A percentile compares a stretch with the other conserved stretches of the same genome.
Evolutionary conservation across 352 stramenopile species (phyloP).

Genomic region (Phytophthora cactorum): DNA sequence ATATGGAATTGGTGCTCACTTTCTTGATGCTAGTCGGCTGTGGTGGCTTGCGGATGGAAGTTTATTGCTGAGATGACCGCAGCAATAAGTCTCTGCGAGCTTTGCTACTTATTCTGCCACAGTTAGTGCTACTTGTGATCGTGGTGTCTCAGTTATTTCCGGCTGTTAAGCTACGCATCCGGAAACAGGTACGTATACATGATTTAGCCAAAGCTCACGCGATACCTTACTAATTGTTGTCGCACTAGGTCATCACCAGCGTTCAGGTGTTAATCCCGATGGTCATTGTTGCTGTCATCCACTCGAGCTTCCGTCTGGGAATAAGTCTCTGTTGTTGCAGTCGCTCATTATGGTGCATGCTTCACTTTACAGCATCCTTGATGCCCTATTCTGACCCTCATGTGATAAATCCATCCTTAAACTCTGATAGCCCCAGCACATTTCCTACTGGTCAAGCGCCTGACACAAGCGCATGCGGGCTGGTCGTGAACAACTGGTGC

Average conservation of each 20-base stretch:
- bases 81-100: background rate
- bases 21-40: constrained; percentile 4
- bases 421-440: too few species aligned
- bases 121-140: constrained; percentile 15
- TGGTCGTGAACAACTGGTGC: constrained; percentile 40
- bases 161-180: constrained; percentile 4
- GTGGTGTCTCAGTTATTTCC: constrained; percentile 10
- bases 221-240: too few species aligned
- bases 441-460: background rate
- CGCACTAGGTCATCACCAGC: too few species aligned
- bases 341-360: constrained; percentile 31
- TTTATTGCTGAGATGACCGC: constrained; percentile 15
- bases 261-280: too few species aligned
- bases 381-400: too few species aligned
- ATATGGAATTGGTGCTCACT: background rate
- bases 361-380: too few species aligned
- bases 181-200: constrained; percentile 8
- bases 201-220: too few species aligned
- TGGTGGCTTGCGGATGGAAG: constrained; percentile 26
- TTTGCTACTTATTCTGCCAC: constrained; percentile 21
- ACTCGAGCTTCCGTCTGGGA: constrained; percentile 31
- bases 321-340: constrained; percentile 37
- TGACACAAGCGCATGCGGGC: constrained; percentile 14
- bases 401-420: too few species aligned
- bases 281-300: too few species aligned